Evolutionary conservation across 2,329 filamentous ascomycete species (phyloP).

Genomic region (Colletotrichum tamarilloi): DNA sequence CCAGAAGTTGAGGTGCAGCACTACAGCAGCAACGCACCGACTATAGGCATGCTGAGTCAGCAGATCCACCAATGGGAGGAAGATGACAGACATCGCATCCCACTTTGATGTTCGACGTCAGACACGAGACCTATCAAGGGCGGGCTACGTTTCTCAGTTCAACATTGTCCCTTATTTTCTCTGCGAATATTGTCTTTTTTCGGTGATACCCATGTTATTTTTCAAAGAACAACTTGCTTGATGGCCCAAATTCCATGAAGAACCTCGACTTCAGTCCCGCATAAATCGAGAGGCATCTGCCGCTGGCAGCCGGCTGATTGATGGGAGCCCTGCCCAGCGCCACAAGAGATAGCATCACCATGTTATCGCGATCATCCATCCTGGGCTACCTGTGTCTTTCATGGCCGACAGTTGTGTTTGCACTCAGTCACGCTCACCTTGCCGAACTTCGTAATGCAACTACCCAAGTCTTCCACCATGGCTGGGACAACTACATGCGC

Average conservation of each 20-base stretch:
- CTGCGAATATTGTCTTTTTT: not conserved
- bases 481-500: slow-evolving; percentile 93
- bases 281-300: slow-evolving; percentile 36
- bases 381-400: slow-evolving; percentile 42
- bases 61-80: slow-evolving; percentile 22
- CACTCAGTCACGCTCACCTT: slow-evolving; percentile 68
- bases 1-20: slow-evolving; percentile 18
- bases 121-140: slow-evolving; percentile 24
- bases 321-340: slow-evolving; percentile 37
- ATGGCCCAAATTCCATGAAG: slow-evolving; percentile 23
- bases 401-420: slow-evolving; percentile 52
- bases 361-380: slow-evolving; percentile 40
- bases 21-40: too few species aligned
- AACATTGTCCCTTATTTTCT: slow-evolving; percentile 8
- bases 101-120: slow-evolving; percentile 20
- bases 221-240: slow-evolving; percentile 2
- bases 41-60: slow-evolving; percentile 14
- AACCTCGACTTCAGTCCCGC: slow-evolving; percentile 16
- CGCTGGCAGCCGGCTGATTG: slow-evolving; percentile 27
- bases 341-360: slow-evolving; percentile 28
- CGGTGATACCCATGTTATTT: slow-evolving; percentile 3
- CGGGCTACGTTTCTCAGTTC: not conserved
- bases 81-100: slow-evolving; percentile 34
- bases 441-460: slow-evolving; percentile 68
- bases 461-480: slow-evolving; percentile 93